A percentile compares a stretch with the other conserved stretches of the same genome.
Evolutionary conservation across 306 rosid species (phyloP).

Genomic region (Begonia masoniana): DNA sequence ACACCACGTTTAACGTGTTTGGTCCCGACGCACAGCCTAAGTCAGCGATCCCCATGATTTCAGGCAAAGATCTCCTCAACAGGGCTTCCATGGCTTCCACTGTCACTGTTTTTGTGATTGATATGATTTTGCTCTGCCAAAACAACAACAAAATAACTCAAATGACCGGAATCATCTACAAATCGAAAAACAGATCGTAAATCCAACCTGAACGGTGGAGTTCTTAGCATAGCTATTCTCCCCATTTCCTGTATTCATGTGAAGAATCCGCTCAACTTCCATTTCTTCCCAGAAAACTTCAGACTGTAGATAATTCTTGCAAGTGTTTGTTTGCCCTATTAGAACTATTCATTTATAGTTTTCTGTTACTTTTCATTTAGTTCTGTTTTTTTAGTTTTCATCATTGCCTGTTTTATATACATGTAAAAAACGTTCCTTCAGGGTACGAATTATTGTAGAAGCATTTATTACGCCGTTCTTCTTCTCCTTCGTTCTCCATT

Average conservation of each 20-base stretch:
- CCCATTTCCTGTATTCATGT: conserved; percentile 67
- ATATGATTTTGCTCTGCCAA: conserved; percentile 30
- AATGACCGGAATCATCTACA: neutral
- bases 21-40: conserved; percentile 91
- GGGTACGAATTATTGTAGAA: too few species aligned
- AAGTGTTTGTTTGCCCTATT: too few species aligned
- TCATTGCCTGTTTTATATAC: too few species aligned
- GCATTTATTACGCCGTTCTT: too few species aligned
- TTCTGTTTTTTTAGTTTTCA: too few species aligned
- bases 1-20: conserved; percentile 33
- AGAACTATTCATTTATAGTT: too few species aligned
- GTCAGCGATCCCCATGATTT: conserved; percentile 56
- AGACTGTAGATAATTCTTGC: too few species aligned
- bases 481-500: too few species aligned
- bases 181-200: neutral
- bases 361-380: too few species aligned
- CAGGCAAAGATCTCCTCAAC: conserved; percentile 10
- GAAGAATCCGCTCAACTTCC: conserved; percentile 36
- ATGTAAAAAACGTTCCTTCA: too few species aligned
- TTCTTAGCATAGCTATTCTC: conserved; percentile 64
- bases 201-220: conserved; percentile 48
- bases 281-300: conserved; percentile 12
- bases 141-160: neutral
- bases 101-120: conserved; percentile 18
- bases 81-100: conserved; percentile 27